A percentile compares a stretch with the other conserved stretches of the same genome.
These are phyloP conservation scores for Neophaeococcomyces mojaviensis DNA, from an alignment of 2,329 filamentous ascomycete genomes.

Conservation along the genomic window DNA sequence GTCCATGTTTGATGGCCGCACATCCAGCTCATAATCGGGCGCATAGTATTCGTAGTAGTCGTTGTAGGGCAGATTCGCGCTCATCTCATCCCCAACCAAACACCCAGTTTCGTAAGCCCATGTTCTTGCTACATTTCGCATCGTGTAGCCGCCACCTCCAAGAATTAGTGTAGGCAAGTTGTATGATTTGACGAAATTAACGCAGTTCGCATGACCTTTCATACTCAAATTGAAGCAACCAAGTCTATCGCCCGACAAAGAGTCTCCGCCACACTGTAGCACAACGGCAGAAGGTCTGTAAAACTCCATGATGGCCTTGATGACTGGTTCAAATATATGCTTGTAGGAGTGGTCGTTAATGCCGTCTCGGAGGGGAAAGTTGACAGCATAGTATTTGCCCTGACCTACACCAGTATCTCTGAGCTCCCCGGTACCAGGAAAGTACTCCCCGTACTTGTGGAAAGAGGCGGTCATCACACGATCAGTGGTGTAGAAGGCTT, in stretches of 20 bases:
- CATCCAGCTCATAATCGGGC: constrained; percentile 62
- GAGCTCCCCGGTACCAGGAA: constrained; percentile 62
- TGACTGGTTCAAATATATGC: constrained; percentile 61
- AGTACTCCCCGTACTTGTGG: constrained; percentile 67
- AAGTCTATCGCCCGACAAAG: constrained; percentile 58
- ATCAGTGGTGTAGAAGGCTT: constrained; percentile 65
- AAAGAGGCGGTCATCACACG: constrained; percentile 66
- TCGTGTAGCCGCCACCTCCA: constrained; percentile 62
- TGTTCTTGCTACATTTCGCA: constrained; percentile 57
- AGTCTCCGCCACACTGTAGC: constrained; percentile 62
- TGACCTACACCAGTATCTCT: constrained; percentile 60
- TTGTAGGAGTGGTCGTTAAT: constrained; percentile 63
- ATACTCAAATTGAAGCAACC: constrained; percentile 66
- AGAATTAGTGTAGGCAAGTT: constrained; percentile 58
- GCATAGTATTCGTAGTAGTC: constrained; percentile 85
- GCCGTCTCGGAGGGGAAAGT: constrained; percentile 62
- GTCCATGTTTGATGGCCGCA: constrained; percentile 64
- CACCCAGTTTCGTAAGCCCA: constrained; percentile 67
- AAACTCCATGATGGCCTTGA: constrained; percentile 61
- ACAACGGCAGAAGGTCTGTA: constrained; percentile 62
- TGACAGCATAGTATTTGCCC: constrained; percentile 62
- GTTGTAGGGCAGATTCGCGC: constrained; percentile 80
- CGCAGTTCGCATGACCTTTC: constrained; percentile 63
- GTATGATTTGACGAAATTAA: constrained; percentile 62
- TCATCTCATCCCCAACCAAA: constrained; percentile 75